A percentile compares a stretch with the other conserved stretches of the same genome.
phyloP scores from a whole-genome alignment of 768 basidiomycete species.

The Termitomyces sp. region DNA sequence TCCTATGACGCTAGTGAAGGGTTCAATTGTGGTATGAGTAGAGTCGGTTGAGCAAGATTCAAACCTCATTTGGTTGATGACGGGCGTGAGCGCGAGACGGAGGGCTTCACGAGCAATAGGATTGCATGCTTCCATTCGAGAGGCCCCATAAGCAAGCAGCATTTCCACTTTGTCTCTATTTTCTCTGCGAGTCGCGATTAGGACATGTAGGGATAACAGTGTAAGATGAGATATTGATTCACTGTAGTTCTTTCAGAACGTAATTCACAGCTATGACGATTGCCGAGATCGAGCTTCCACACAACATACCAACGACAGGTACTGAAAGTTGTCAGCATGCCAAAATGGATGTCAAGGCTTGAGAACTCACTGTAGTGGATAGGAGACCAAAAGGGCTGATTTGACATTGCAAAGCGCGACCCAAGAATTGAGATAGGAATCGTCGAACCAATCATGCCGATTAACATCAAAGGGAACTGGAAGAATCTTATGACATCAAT shows the following conservation, averaged over 20 bases:
- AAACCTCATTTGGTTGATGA: slow-evolving; percentile 83
- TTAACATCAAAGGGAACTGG: slow-evolving; percentile 63
- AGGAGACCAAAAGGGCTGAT: slow-evolving; percentile 79
- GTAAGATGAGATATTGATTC: slow-evolving; percentile 17
- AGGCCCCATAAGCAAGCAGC: slow-evolving; percentile 82
- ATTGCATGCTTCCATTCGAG: slow-evolving; percentile 75
- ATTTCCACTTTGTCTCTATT: slow-evolving; percentile 83
- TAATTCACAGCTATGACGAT: slow-evolving; percentile 66
- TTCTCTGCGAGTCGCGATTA: slow-evolving; percentile 39
- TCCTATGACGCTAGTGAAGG: slow-evolving; percentile 51
- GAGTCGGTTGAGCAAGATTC: neutral
- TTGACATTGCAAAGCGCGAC: slow-evolving; percentile 66
- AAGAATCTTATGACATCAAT: neutral
- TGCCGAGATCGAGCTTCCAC: slow-evolving; percentile 72
- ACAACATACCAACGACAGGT: slow-evolving; percentile 82
- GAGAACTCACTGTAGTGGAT: slow-evolving; percentile 63
- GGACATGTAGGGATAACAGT: neutral
- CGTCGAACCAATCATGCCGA: slow-evolving; percentile 69
- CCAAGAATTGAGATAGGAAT: slow-evolving; percentile 79
- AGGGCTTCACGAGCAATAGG: slow-evolving; percentile 77
- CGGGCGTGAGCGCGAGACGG: slow-evolving; percentile 73
- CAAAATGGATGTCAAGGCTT: neutral
- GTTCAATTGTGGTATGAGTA: neutral
- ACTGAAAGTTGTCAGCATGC: slow-evolving; percentile 33
- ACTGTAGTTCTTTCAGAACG: slow-evolving; percentile 76